Percentiles rank a stretch among this genome's conserved stretches.
phyloP scores from a whole-genome alignment of 768 basidiomycete species.

The Lactifluus echinatus region DNA sequence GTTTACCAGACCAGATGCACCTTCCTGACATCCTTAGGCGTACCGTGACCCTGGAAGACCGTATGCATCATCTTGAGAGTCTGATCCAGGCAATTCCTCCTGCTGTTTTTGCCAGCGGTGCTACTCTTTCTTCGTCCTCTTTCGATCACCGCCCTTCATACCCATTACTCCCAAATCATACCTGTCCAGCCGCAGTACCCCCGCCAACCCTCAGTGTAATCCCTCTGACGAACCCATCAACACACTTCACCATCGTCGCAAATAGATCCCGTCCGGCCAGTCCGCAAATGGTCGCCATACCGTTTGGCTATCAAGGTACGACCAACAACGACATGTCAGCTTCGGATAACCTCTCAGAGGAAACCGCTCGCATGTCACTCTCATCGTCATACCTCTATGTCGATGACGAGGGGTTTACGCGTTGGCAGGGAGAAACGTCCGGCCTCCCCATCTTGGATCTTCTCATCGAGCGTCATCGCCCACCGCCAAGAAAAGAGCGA shows the following conservation, averaged over 20 bases:
- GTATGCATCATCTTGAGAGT: slow-evolving; percentile 82
- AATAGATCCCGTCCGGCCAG: slow-evolving; percentile 39
- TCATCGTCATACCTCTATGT: slow-evolving; percentile 79
- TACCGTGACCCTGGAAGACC: slow-evolving; percentile 75
- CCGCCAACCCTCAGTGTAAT: slow-evolving; percentile 71
- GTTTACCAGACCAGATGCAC: not conserved
- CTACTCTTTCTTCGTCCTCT: slow-evolving; percentile 30
- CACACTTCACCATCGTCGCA: slow-evolving; percentile 50
- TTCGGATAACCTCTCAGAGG: slow-evolving; percentile 45
- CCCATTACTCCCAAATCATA: slow-evolving; percentile 34
- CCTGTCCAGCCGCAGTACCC: slow-evolving; percentile 52
- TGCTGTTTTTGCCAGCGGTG: slow-evolving; percentile 63
- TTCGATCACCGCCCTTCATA: slow-evolving; percentile 29
- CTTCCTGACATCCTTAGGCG: slow-evolving; percentile 36
- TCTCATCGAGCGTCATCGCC: slow-evolving; percentile 61
- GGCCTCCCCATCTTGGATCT: slow-evolving; percentile 84
- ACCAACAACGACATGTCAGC: not conserved
- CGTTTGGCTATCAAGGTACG: slow-evolving; percentile 28
- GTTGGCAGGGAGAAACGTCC: slow-evolving; percentile 91
- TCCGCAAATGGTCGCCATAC: slow-evolving; percentile 35
- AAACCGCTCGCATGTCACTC: slow-evolving; percentile 53
- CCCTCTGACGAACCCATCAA: slow-evolving; percentile 74
- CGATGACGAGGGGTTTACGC: slow-evolving; percentile 78
- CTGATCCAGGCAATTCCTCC: slow-evolving; percentile 80
- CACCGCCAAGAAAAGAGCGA: slow-evolving; percentile 31